Percentiles rank a stretch among this genome's conserved stretches.
phyloP scores from a whole-genome alignment of 108 stramenopile genomes.

The Skeletonema menzelii region DNA sequence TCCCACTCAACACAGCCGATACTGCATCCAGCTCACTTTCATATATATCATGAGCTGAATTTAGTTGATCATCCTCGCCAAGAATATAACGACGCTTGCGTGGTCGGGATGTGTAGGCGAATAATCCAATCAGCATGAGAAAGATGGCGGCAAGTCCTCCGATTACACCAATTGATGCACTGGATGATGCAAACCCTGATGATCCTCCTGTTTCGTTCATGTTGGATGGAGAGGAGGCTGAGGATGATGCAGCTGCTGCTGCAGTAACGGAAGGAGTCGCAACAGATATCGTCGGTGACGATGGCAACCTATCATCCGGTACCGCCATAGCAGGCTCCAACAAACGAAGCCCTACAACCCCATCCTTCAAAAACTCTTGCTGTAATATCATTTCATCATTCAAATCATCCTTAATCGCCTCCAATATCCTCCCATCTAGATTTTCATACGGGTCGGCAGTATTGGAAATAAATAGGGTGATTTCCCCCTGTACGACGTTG shows the following conservation, averaged over 20 bases:
- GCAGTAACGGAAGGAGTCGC: neutral
- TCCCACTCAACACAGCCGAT: too few relatives aligned
- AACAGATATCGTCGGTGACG: neutral
- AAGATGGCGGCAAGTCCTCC: neutral
- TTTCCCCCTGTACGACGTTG: neutral
- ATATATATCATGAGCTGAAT: neutral
- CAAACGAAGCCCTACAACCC: neutral
- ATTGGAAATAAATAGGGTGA: neutral
- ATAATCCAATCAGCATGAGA: neutral
- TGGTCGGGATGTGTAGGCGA: neutral
- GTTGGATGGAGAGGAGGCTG: neutral
- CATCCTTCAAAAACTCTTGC: neutral
- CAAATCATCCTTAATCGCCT: neutral
- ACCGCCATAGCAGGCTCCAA: neutral
- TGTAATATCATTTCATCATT: neutral
- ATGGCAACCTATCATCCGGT: too few relatives aligned
- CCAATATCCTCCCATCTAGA: neutral
- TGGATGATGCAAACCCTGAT: neutral
- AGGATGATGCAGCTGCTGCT: too few relatives aligned
- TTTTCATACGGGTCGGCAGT: neutral
- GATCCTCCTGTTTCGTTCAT: neutral
- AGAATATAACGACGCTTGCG: neutral
- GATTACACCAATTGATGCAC: neutral
- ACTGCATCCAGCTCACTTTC: neutral
- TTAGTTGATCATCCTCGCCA: neutral